Evolutionary conservation across 176 grass and related monocot genomes (phyloP), one percentile per base, ranked within the genome.

Genomic region (Musa itinerans): DNA sequence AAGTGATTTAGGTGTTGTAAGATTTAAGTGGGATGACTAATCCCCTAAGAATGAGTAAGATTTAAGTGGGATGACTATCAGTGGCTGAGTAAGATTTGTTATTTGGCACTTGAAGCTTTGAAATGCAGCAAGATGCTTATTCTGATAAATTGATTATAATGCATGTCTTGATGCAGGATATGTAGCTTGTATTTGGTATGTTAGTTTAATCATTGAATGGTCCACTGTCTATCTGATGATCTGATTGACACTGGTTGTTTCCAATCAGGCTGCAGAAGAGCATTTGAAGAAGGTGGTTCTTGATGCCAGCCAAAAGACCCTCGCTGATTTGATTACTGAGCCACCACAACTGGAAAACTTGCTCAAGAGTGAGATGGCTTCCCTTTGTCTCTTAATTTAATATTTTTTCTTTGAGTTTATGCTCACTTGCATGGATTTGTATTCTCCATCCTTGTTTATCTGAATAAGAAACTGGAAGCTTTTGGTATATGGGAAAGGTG

Each of bases 301-400:
- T 62, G 83, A 92, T 78, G 81, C 88, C 23, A 89, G 83, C 65
- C 84, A 99, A 82, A 94, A 86, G 10, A 73, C 62, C 77, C 84
- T 87, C 80, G 54, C 83, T 10, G 79, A 99, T 83, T 86, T 99
- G 85, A 83, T 83, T 77, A 85, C 95, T 74, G 86, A 99, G 20
- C 90, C 88, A 2, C 90, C 86, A 19, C 81, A 92, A 74, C 76
- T 94, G 83, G 84, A 89, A 86, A 86, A 85, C 86, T 79, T 92
- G 72, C 86, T 99, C 70, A 85, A 63, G 56, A 89, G 95, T 99
- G 72, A 83, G 86, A 85, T 77, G 50, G 52, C 52, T 65, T 73
- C 68, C 56, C 57, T 84, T 48, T 53, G 75, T 65, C 34, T 82
- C 51, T 74, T n/a, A 74, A 78, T 29, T 72, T 57, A 52, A 16